phyloP scores from a whole-genome alignment of 768 basidiomycete species.

The Xerocomellus amylosporus region DNA sequence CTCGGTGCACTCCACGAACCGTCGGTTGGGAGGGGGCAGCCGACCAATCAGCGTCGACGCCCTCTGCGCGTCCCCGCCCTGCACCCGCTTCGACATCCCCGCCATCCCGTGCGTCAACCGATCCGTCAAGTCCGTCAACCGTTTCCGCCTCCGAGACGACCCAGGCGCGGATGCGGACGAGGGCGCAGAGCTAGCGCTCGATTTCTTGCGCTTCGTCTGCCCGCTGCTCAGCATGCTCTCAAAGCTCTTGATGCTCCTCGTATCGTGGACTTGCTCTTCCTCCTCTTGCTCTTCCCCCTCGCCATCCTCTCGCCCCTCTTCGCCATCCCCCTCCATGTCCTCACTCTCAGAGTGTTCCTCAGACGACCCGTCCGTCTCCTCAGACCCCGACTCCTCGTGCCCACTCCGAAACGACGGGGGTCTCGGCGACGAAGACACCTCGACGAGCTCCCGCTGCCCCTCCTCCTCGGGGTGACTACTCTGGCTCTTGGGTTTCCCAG shows the following conservation, averaged over 20 bases:
- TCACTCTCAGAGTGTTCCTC: constrained; percentile 11
- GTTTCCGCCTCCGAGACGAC: constrained; percentile 52
- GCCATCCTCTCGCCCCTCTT: constrained; percentile 22
- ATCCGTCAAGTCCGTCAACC: constrained; percentile 52
- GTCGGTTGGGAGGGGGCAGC: constrained; percentile 59
- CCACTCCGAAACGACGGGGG: constrained; percentile 44
- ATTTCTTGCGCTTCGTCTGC: constrained; percentile 20
- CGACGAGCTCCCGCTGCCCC: constrained; percentile 52
- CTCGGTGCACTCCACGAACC: constrained; percentile 68
- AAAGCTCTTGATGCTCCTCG: constrained; percentile 81
- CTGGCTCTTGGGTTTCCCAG: constrained; percentile 9
- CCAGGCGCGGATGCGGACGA: neutral
- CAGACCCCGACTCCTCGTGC: constrained; percentile 13
- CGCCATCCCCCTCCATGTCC: constrained; percentile 24
- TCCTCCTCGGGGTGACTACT: constrained; percentile 25
- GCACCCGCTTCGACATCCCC: constrained; percentile 45
- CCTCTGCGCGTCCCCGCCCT: constrained; percentile 32
- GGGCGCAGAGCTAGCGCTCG: rapidly evolving
- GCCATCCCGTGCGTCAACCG: constrained; percentile 73
- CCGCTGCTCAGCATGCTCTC: constrained; percentile 71
- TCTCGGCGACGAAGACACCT: constrained; percentile 44
- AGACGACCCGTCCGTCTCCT: constrained; percentile 14
- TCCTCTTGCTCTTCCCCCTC: constrained; percentile 32
- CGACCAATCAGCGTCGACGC: constrained; percentile 36
- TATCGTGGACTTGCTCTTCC: constrained; percentile 42